Base-by-base conservation (phyloP, 2,329 filamentous ascomycete genomes). In the Fusarium sp. region DNA sequence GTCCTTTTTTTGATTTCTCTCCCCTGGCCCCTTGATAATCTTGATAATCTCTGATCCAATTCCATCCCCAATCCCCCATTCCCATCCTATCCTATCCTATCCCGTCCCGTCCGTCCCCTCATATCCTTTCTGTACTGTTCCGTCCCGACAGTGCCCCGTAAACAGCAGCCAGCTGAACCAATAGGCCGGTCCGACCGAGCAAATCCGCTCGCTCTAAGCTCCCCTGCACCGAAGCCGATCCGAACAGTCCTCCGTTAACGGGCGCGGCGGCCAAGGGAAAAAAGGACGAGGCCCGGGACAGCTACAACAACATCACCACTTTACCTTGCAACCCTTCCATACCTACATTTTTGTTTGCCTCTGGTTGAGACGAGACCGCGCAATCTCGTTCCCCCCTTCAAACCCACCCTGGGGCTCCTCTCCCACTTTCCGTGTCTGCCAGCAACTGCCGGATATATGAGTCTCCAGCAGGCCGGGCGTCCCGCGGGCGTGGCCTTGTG, bases 401-500 rank as follows among this genome's bases (percentile, higher is more conserved):
- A 65, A 56, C 23, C 14, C 53, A 25, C 36, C 61, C 42, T 36
- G 25, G 29, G 29, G 40, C n/a, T 18, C 55, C n/a, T 14, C 67
- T 70, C 68, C 68, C 68, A 62, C 68, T 56, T 68, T 70, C 62
- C 58, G 61, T 54, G 44, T 46, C 66, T 55, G 58, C 66, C 63
- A 55, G 50, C 67, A 55, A 53, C 64, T 61, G 58, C 64, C 65
- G 69, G 59, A 69, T 73, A 71, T 63, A 78, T 82, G 77, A 74
- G 74, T 76, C 64, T 73, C 68, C 77, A 75, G 63, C 69, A 67
- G 75, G 74, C 75, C 65, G 74, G 71, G 71, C 76, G 73, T 72
- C 74, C 75, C 65, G 70, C 70, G 70, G 73, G 75, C 71, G 69
- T 75, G 64, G 73, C 71, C 67, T 70, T 73, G 65, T 72, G 72